Evolutionary conservation across 1,284 basidiomycete genomes (phyloP), one percentile per base, ranked within the genome.

Genomic region (Trametes versicolor): DNA sequence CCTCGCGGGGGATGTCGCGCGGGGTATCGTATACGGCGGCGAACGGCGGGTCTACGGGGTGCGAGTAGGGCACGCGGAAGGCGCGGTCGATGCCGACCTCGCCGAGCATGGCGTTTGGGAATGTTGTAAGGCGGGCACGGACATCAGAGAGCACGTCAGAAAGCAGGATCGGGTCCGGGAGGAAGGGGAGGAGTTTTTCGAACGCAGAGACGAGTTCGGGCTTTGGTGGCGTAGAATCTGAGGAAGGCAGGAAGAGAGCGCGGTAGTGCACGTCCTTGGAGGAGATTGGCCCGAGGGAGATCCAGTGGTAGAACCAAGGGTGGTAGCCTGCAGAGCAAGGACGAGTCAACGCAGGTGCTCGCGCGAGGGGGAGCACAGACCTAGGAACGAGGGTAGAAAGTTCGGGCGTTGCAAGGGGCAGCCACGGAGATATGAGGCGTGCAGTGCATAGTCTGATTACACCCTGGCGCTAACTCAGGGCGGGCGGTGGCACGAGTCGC

Each of bases 21-120:
- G 41, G 23, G 4, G 15, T 17, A 58, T 60, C 8, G 17, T 37
- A 13, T 2, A 19, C 15, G 23, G 50, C 48, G 7, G 66, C 69
- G 59, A 74, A 75, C 1, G 74, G 71, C 6, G 74, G 73, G 15
- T 67, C 64, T 1, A 71, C 45, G 73, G 78, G 78, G 41, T 79
- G 82, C 58, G 87, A 78, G 64, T 84, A 82, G 0, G 93, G 89
- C 19, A 96, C 81, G 37, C 90, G 87, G 68, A 90, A 91, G 10
- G 82, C 81, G 47, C 90, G 87, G 76, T 96, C 94, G 51, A 96
- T 76, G 3, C 94, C 94, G 9, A 96, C 89, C 80, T 96, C 94
- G 48, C 94, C 94, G 5, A 96, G 79, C 85, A 95, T 89, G 21
- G 92, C 89, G 29, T 78, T 74, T 0, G 92, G 88, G 71, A 89